Base-by-base conservation (phyloP, 2,329 filamentous ascomycete genomes). In the Aspergillus japonicus region DNA sequence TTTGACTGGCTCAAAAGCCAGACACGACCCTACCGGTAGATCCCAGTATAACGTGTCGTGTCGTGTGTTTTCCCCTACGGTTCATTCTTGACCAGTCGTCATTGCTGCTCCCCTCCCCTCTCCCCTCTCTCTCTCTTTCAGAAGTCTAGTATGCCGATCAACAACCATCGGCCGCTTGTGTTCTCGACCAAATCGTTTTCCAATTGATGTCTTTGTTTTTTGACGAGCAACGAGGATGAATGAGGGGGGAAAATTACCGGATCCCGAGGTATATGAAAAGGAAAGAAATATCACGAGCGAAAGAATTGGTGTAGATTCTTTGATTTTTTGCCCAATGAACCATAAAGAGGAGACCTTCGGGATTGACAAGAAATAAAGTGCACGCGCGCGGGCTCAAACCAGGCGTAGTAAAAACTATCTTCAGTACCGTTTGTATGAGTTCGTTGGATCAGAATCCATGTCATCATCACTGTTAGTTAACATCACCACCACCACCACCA, bases 1-100 rank as follows among this genome's bases (percentile, higher is more conserved):
- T 44, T 62, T 70, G 63, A 73, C 69, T 73, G 70, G 71, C 58
- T 62, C 66, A 58, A 57, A 64, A 47, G 26, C 42, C 53, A 35
- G 26, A 47, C 39, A 44, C 39, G 39, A 19, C 39, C 39, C 39
- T 44, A 12, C 39, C 11, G 12, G 5, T 12, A 35, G 11, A 35
- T 35, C 33, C 16, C 33, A 35, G 33, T 35, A 29, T 8, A 29
- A 29, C 26, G 26, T 24, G 39, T 39, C 33, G 21, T 31, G 23
- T 35, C 65, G 63, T 68, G 66, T 58, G 61, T 64, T 64, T 48
- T 64, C 47, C 52, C 23, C 52, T 23, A 35, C 31, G 50, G 35
- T n/a, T 23, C 23, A 52, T 52, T 35, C 16, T n/a, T 52, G 16
- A 12, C 26, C 48, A 48, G 44, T 47, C 50, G 26, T 19, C 48